Conservation (phyloP, 805 yeast species). For the Schwanniomyces occidentalis region DNA sequence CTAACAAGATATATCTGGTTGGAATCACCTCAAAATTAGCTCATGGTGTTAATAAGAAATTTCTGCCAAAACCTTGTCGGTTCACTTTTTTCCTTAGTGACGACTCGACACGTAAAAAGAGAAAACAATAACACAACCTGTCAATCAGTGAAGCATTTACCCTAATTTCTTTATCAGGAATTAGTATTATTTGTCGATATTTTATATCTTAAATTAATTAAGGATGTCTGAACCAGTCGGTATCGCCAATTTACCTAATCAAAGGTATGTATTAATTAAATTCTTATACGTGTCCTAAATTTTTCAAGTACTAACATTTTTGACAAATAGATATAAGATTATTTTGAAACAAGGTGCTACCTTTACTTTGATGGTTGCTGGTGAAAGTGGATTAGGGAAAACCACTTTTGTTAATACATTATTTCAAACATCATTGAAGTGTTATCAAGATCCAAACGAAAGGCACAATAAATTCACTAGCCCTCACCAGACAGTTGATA, state of each 20-base stretch:
- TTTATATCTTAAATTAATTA: constrained; percentile 9
- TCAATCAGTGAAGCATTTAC: too few species aligned
- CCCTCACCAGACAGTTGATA: constrained; percentile 68
- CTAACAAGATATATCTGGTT: too few species aligned
- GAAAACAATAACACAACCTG: too few species aligned
- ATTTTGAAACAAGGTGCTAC: constrained; percentile 74
- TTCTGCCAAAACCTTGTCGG: too few species aligned
- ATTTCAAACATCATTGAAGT: constrained; percentile 72
- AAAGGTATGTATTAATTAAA: constrained; percentile 46
- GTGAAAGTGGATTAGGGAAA: constrained; percentile 90
- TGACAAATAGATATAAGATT: constrained; percentile 61
- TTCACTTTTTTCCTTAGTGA: too few species aligned
- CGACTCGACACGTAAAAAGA: too few species aligned
- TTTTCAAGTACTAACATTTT: constrained; percentile 2
- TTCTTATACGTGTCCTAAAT: constrained; percentile 7
- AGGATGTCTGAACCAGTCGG: constrained; percentile 62
- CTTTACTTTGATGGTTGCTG: constrained; percentile 83
- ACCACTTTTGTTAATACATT: constrained; percentile 88
- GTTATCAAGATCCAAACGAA: constrained; percentile 53
- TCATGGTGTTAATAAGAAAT: too few species aligned
- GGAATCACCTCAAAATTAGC: too few species aligned
- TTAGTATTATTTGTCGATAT: too few species aligned
- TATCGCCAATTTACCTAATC: constrained; percentile 71
- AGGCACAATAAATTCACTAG: constrained; percentile 57
- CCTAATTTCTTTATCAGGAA: too few species aligned